These are phyloP conservation scores for Mallotus japonicus DNA, from an alignment of 441 rosid genomes.

Conservation along the genomic window DNA sequence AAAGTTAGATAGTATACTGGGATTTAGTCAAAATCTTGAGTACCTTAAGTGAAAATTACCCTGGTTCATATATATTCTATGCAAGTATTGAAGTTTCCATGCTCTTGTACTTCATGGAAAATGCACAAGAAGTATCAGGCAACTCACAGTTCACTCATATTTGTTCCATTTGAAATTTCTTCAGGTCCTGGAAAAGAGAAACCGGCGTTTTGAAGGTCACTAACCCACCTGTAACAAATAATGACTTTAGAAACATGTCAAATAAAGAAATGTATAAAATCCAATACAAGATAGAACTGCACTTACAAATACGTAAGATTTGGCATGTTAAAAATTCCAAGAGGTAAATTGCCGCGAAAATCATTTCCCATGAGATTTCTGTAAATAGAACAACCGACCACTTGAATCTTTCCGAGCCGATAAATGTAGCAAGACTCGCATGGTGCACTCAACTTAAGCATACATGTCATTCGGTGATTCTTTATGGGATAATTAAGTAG, in stretches of 20 bases:
- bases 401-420: too few species aligned
- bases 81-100: too few species aligned
- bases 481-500: too few species aligned
- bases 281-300: background rate
- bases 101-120: too few species aligned
- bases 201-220: slow-evolving; percentile 10
- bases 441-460: too few species aligned
- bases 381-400: background rate
- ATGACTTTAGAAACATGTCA: background rate
- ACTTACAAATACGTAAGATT: slow-evolving; percentile 9
- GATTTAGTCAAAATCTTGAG: too few species aligned
- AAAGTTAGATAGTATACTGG: too few species aligned
- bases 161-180: background rate
- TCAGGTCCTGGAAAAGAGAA: slow-evolving; percentile 14
- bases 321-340: slow-evolving; percentile 6
- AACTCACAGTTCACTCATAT: background rate
- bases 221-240: slow-evolving; percentile 12
- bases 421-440: too few species aligned
- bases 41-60: too few species aligned
- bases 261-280: background rate
- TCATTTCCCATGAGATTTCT: slow-evolving; percentile 28
- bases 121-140: background rate
- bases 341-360: slow-evolving; percentile 23
- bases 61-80: too few species aligned
- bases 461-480: too few species aligned